These are phyloP conservation scores for Saccharomycopsis sp. DNA, from an alignment of 805 yeast genomes.

Conservation along the genomic window DNA sequence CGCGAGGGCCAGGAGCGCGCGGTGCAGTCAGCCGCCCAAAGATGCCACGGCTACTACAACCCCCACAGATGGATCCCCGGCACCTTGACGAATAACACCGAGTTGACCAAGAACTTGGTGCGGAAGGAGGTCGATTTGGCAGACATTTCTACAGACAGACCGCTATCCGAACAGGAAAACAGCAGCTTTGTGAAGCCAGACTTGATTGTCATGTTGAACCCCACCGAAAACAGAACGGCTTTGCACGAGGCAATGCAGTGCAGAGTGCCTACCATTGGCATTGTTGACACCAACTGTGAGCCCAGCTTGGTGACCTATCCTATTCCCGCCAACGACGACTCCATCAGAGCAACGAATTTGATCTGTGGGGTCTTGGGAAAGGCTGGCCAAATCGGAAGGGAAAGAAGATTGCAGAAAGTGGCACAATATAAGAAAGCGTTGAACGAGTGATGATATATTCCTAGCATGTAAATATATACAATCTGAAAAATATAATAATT, in stretches of 20 bases:
- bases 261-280: slow-evolving; percentile 87
- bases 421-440: slow-evolving; percentile 27
- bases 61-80: slow-evolving; percentile 91
- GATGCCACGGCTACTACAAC: slow-evolving; percentile 74
- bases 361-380: slow-evolving; percentile 75
- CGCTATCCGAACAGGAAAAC: slow-evolving; percentile 41
- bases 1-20: slow-evolving; percentile 66
- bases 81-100: slow-evolving; percentile 76
- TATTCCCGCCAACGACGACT: slow-evolving; percentile 93
- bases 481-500: too few relatives aligned
- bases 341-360: slow-evolving; percentile 69
- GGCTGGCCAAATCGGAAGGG: slow-evolving; percentile 76
- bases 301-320: slow-evolving; percentile 87
- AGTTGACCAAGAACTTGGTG: slow-evolving; percentile 49
- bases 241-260: slow-evolving; percentile 72
- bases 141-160: slow-evolving; percentile 57
- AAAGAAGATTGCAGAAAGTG: slow-evolving; percentile 39
- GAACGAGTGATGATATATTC: too few relatives aligned
- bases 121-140: slow-evolving; percentile 70
- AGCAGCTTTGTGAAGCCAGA: slow-evolving; percentile 72
- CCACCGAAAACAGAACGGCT: slow-evolving; percentile 74
- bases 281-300: slow-evolving; percentile 90
- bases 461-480: too few relatives aligned
- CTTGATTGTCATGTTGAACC: slow-evolving; percentile 76
- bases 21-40: slow-evolving; percentile 68